Percentiles rank a stretch among this genome's conserved stretches.
These are phyloP conservation scores for Huiozyma sinensis DNA, from an alignment of 805 yeast genomes.

Conservation along the genomic window DNA sequence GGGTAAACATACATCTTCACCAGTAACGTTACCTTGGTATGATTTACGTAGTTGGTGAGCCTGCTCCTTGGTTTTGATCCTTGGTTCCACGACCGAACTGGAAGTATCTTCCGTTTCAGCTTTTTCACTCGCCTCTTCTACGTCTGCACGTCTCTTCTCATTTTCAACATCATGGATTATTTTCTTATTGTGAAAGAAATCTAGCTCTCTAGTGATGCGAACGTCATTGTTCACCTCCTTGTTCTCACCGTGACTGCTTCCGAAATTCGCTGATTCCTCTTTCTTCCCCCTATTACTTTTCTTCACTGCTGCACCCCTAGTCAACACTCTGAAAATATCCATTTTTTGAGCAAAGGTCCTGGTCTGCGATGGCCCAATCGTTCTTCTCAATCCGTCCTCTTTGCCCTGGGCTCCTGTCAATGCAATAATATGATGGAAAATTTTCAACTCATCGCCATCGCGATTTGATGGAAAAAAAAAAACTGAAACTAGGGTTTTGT, in stretches of 20 bases:
- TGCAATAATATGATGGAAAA: too few species aligned
- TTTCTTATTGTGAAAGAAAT: slow-evolving; percentile 64
- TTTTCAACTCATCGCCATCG: too few species aligned
- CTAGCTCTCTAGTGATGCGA: slow-evolving; percentile 62
- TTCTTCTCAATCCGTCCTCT: too few species aligned
- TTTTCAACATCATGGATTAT: slow-evolving; percentile 20
- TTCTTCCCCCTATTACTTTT: slow-evolving; percentile 22
- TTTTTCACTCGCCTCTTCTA: slow-evolving; percentile 21
- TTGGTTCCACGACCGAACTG: slow-evolving; percentile 28
- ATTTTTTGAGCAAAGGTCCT: slow-evolving; percentile 26
- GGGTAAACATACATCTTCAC: slow-evolving; percentile 83
- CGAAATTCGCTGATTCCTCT: slow-evolving; percentile 20
- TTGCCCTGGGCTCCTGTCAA: too few species aligned
- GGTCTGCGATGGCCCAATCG: too few species aligned
- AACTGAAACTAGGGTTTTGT: too few species aligned
- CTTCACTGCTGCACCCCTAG: slow-evolving; percentile 76
- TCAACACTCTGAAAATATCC: slow-evolving; percentile 82
- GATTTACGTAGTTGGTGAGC: slow-evolving; percentile 51
- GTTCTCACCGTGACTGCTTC: slow-evolving; percentile 16
- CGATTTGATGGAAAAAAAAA: too few species aligned
- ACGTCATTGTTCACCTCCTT: slow-evolving; percentile 14
- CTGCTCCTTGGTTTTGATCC: slow-evolving; percentile 43
- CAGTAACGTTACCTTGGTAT: slow-evolving; percentile 61
- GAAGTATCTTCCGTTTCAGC: slow-evolving; percentile 22
- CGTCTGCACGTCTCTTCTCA: slow-evolving; percentile 9